phyloP scores from a whole-genome alignment of 169 alveolate genomes.

The Plasmodium knowlesi region DNA sequence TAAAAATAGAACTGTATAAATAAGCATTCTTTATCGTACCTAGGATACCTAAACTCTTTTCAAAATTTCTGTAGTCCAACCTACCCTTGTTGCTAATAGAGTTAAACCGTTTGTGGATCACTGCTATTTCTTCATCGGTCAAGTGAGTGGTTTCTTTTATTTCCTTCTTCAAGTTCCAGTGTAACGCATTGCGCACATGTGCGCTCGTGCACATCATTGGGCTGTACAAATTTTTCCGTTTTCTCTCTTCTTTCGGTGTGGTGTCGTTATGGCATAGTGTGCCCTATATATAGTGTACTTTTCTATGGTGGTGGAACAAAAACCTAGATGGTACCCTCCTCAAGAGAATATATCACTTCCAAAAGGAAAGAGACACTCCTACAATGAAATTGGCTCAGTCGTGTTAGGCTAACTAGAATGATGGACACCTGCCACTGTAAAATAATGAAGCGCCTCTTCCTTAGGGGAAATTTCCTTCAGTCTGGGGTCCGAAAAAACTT shows the following conservation, averaged over 20 bases:
- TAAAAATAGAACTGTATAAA: slow-evolving; percentile 75
- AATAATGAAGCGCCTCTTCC: neutral
- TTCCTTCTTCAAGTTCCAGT: slow-evolving; percentile 27
- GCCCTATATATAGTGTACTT: too few species aligned
- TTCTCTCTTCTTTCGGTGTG: neutral
- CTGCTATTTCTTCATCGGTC: slow-evolving; percentile 35
- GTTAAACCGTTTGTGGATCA: slow-evolving; percentile 25
- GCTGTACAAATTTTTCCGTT: neutral
- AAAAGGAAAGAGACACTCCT: neutral
- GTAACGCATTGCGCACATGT: slow-evolving; percentile 15
- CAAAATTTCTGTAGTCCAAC: slow-evolving; percentile 48
- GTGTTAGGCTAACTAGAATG: neutral
- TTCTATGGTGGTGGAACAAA: too few species aligned
- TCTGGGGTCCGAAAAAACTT: neutral
- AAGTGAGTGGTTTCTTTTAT: slow-evolving; percentile 32
- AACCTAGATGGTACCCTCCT: too few species aligned
- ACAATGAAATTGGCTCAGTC: neutral
- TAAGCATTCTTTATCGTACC: slow-evolving; percentile 75
- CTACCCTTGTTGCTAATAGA: slow-evolving; percentile 11
- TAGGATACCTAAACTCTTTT: slow-evolving; percentile 65
- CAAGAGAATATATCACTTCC: neutral
- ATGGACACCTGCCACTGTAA: neutral
- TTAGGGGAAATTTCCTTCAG: neutral
- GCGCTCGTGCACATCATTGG: slow-evolving; percentile 33
- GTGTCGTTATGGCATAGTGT: too few species aligned